Evolutionary conservation across 768 basidiomycete species (phyloP).

Genomic region (Mycena metata): DNA sequence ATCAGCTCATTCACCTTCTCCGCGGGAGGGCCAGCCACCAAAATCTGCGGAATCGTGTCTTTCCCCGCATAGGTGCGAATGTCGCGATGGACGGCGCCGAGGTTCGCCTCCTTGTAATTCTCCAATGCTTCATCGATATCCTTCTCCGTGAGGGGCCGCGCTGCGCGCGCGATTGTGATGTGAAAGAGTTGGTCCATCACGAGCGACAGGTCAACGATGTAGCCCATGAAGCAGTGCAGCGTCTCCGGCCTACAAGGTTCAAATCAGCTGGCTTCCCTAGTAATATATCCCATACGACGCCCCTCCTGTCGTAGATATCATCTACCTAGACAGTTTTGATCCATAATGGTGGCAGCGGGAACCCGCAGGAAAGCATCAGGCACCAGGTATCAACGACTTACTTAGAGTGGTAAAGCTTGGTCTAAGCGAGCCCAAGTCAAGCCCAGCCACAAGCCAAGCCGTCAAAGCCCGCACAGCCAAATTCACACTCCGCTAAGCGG

Average conservation of each 20-base stretch:
- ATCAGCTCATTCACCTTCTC: conserved; percentile 12
- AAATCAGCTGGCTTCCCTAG: not conserved
- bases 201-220: conserved; percentile 10
- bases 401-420: too few species aligned
- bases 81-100: conserved; percentile 8
- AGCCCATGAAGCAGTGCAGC: conserved; percentile 19
- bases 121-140: conserved; percentile 8
- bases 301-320: too few species aligned
- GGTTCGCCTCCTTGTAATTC: not conserved
- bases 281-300: too few species aligned
- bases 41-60: conserved; percentile 2
- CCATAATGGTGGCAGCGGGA: too few species aligned
- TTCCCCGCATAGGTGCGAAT: conserved; percentile 8
- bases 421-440: too few species aligned
- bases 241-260: not conserved
- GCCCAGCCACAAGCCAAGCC: too few species aligned
- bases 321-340: too few species aligned
- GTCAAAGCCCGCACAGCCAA: too few species aligned
- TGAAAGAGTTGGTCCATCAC: conserved; percentile 8
- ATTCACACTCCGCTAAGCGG: too few species aligned
- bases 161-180: conserved; percentile 6
- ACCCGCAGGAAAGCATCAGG: too few species aligned
- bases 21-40: not conserved
- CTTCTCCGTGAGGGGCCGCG: conserved; percentile 6
- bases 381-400: too few species aligned